Base-by-base conservation (phyloP, 345 rosid species). In the Eucalyptus polyanthemos region DNA sequence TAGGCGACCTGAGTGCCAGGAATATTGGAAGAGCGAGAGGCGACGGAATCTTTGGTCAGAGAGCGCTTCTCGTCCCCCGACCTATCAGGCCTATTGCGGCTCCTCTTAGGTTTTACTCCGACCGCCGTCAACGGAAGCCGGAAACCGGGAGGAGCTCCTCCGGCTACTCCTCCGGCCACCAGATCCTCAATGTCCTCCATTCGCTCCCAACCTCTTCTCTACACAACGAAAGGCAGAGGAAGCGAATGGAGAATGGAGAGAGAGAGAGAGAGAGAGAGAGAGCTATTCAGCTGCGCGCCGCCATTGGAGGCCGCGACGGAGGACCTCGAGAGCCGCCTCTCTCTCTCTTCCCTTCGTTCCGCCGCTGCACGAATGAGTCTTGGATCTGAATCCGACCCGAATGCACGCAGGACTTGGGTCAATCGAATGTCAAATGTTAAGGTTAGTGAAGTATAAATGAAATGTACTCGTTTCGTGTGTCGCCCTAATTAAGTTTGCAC, bases 101-200 rank as follows among this genome's bases (percentile, higher is more conserved):
- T 92, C 90, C 72, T 85, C 86, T 90, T 90, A 2, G 88, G 90
- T 47, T 91, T 94, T 7, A 95, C 90, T 45, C 94, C 96, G 76
- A 97, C 96, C 1, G 95, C 34, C 72, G 92, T 95, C 40, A 97
- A 34, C 8, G 99, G 97, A 88, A 95, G 91, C 86, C 99, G 93
- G 90, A 96, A 96, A 8, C 98, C 97, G 4, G 96, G 94, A 76
- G 97, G 95, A 91, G 94, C 95, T 31, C 94, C 96, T 25, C 93
- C 95, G 69, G 93, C 94, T 21, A 89, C 60, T 29, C 34, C 51
- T 7, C 93, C 95, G 67, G 89, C 91, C 86, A 96, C 76, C 93
- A 97, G 90, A 92, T 96, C 99, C 90, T 97, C 98, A 54, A 96
- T 97, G 93, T 96, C 98, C 88, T 96, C 98, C 99, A 96, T 96